Evolutionary conservation across 179 eudicot species (phyloP).

Genomic region (Amaranthus tricolor): DNA sequence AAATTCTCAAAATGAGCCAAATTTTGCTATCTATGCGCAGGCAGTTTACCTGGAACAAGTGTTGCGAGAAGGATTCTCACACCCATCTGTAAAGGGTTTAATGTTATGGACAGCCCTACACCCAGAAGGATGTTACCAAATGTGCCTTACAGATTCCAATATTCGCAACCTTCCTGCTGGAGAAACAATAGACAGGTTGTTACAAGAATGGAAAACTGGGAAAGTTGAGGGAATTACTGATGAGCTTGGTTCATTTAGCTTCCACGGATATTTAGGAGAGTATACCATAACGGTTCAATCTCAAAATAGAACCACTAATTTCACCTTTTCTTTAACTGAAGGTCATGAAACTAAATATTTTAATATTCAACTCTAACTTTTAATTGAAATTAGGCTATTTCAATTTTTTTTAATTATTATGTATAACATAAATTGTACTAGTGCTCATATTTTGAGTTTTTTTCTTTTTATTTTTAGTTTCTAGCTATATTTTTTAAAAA

Average conservation of each 20-base stretch:
- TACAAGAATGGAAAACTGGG: slow-evolving; percentile 71
- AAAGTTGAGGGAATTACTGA: slow-evolving; percentile 42
- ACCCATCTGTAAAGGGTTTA: slow-evolving; percentile 70
- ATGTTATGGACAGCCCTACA: slow-evolving; percentile 82
- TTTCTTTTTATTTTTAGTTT: no score
- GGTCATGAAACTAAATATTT: slow-evolving; percentile 71
- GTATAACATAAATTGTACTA: no score
- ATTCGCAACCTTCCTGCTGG: slow-evolving; percentile 74
- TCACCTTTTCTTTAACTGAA: slow-evolving; percentile 49
- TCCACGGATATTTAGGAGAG: slow-evolving; percentile 71
- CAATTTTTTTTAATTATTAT: no score
- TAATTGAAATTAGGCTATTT: no score
- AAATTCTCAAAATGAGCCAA: not conserved
- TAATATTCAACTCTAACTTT: slow-evolving; percentile 50
- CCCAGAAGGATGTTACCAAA: slow-evolving; percentile 69
- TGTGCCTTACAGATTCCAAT: slow-evolving; percentile 77
- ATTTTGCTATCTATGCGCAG: slow-evolving; percentile 25
- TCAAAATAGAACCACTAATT: slow-evolving; percentile 39
- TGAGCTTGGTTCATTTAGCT: slow-evolving; percentile 61
- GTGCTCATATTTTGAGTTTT: no score
- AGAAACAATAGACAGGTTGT: slow-evolving; percentile 60
- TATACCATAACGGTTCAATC: slow-evolving; percentile 42
- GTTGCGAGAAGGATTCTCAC: slow-evolving; percentile 80
- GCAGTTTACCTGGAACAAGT: slow-evolving; percentile 69
- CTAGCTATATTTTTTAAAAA: no score